Conservation (phyloP, 805 yeast genomes). For the Yarrowia deformans region DNA sequence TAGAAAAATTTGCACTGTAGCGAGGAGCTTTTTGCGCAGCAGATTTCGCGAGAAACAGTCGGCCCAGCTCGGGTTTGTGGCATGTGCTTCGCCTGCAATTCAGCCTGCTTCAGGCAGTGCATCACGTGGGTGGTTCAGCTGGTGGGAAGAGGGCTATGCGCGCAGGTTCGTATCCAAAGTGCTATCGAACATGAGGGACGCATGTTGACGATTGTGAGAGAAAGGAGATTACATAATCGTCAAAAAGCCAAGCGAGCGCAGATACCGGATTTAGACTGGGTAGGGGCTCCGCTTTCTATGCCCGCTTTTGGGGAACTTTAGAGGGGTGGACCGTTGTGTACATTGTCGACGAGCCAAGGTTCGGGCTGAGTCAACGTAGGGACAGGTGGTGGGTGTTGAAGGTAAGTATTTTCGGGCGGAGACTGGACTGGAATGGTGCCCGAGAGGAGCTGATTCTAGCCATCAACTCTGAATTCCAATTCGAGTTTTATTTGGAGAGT, state of each 20-base stretch:
- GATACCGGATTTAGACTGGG: background rate
- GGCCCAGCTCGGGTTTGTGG: background rate
- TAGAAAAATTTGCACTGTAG: conserved; percentile 7
- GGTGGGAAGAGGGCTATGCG: conserved; percentile 1
- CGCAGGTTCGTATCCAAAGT: conserved; percentile 4
- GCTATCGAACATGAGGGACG: conserved; percentile 22
- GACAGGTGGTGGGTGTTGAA: background rate
- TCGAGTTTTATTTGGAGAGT: too few species aligned
- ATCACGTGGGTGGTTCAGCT: background rate
- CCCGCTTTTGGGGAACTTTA: conserved; percentile 12
- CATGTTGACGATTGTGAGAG: background rate
- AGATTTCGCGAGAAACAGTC: background rate
- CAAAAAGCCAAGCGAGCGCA: conserved; percentile 8
- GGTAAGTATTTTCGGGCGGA: background rate
- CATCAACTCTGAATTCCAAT: too few species aligned
- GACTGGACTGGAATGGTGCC: background rate
- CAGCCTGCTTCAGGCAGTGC: conserved; percentile 3
- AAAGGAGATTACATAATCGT: conserved; percentile 10
- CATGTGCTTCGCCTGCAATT: background rate
- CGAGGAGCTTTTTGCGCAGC: conserved; percentile 1
- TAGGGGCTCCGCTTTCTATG: conserved; percentile 8
- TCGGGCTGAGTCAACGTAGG: conserved; percentile 14
- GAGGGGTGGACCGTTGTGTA: background rate
- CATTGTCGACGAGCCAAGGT: background rate
- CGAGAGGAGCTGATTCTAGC: too few species aligned